Conservation (phyloP, 495 filamentous ascomycete genomes). For the Penicillium verhagenii region DNA sequence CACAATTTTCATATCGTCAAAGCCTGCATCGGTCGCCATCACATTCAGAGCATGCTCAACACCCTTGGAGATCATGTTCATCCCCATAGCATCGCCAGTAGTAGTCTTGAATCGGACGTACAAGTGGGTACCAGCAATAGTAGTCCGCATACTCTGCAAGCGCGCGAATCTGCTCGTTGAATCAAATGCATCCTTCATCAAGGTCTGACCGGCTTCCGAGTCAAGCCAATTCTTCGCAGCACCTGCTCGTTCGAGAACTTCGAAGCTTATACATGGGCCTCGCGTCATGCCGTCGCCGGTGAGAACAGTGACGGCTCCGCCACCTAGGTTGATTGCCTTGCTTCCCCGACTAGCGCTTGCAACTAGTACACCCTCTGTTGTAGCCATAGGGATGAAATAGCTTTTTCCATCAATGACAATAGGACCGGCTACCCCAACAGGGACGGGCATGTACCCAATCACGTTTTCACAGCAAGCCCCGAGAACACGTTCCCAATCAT, state of each 20-base stretch:
- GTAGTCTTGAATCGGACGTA: slow-evolving; percentile 98
- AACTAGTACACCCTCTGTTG: slow-evolving; percentile 95
- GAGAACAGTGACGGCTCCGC: slow-evolving; percentile 87
- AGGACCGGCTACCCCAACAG: slow-evolving; percentile 90
- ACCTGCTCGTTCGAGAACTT: slow-evolving; percentile 80
- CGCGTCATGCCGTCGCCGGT: slow-evolving; percentile 98
- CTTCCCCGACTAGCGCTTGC: slow-evolving; percentile 89
- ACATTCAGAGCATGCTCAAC: slow-evolving; percentile 89
- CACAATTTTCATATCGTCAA: slow-evolving; percentile 95
- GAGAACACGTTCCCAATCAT: slow-evolving; percentile 89
- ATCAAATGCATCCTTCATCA: slow-evolving; percentile 89
- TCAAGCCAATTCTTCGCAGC: slow-evolving; percentile 96
- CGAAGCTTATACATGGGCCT: slow-evolving; percentile 89
- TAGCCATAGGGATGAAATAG: slow-evolving; percentile 97
- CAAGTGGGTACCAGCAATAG: slow-evolving; percentile 91
- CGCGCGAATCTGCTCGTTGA: slow-evolving; percentile 93
- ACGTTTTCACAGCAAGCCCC: slow-evolving; percentile 99
- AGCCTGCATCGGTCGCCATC: slow-evolving; percentile 85
- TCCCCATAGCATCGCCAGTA: slow-evolving; percentile 98
- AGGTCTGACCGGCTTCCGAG: slow-evolving; percentile 75
- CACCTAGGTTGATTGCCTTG: slow-evolving; percentile 96
- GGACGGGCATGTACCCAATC: slow-evolving; percentile 92
- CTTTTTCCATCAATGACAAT: slow-evolving; percentile 88
- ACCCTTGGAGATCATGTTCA: slow-evolving; percentile 99
- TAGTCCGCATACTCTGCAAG: slow-evolving; percentile 83